phyloP scores from a whole-genome alignment of 2,329 filamentous ascomycete genomes.

The Epichloe festucae region DNA sequence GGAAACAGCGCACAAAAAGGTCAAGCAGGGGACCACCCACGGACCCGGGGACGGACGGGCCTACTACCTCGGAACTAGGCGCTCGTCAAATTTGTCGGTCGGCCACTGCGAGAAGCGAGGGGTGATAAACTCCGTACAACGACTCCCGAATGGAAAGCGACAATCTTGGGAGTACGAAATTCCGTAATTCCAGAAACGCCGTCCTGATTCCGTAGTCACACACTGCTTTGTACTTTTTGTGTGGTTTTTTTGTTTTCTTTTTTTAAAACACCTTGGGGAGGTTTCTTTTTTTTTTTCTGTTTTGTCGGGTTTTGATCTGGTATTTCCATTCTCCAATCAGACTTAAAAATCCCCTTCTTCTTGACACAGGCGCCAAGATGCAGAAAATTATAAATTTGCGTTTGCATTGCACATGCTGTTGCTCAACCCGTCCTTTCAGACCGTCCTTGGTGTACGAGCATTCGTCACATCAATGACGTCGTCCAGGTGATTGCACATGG shows the following conservation, averaged over 20 bases:
- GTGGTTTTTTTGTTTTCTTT: slow-evolving; percentile 10
- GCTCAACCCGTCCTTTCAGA: slow-evolving; percentile 26
- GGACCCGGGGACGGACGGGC: slow-evolving; percentile 4
- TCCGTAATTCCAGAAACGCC: slow-evolving; percentile 21
- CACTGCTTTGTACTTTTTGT: slow-evolving; percentile 9
- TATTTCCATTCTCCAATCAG: slow-evolving; percentile 10
- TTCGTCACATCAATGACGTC: slow-evolving; percentile 82
- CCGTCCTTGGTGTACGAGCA: slow-evolving; percentile 44
- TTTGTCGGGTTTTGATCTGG: background rate
- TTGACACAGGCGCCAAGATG: slow-evolving; percentile 3
- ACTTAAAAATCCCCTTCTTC: background rate
- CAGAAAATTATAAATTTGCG: slow-evolving; percentile 10
- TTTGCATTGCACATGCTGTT: slow-evolving; percentile 4
- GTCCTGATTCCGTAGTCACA: slow-evolving; percentile 9
- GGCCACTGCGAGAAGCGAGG: slow-evolving; percentile 30
- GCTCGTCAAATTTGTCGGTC: slow-evolving; percentile 32
- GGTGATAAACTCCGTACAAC: slow-evolving; percentile 3
- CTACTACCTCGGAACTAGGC: slow-evolving; percentile 14
- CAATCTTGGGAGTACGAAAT: slow-evolving; percentile 31
- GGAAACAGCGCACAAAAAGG: slow-evolving; percentile 8
- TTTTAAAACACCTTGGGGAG: background rate
- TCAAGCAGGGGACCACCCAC: slow-evolving; percentile 16
- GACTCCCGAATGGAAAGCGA: slow-evolving; percentile 31
- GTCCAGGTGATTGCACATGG: slow-evolving; percentile 96
- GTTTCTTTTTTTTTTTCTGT: slow-evolving; percentile 10